These are phyloP conservation scores for Cyberlindnera mississippiensis DNA, from an alignment of 805 yeast genomes.

Conservation along the genomic window DNA sequence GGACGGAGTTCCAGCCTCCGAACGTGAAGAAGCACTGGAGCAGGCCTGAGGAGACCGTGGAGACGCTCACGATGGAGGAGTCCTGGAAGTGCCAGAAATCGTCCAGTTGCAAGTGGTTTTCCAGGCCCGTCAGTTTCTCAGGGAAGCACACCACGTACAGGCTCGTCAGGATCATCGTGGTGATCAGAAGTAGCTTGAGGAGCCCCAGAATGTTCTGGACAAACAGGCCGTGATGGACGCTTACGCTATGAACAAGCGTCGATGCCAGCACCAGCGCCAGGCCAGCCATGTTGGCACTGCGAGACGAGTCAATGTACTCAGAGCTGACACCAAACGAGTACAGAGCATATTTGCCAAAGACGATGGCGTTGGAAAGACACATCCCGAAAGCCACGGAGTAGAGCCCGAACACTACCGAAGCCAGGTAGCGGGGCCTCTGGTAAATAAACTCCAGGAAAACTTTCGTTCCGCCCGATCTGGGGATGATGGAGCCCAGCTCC, in stretches of 20 bases:
- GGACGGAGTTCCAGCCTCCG: conserved; percentile 62
- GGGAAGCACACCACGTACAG: conserved; percentile 48
- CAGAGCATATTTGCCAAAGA: conserved; percentile 58
- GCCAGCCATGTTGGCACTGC: conserved; percentile 38
- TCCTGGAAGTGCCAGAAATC: conserved; percentile 32
- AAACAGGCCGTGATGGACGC: conserved; percentile 54
- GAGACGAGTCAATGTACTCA: conserved; percentile 29
- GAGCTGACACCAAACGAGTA: conserved; percentile 40
- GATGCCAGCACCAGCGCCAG: conserved; percentile 34
- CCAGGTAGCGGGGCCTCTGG: conserved; percentile 52
- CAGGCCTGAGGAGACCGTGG: conserved; percentile 51
- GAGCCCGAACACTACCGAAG: conserved; percentile 46
- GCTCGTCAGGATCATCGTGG: conserved; percentile 54
- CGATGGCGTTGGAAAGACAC: conserved; percentile 49
- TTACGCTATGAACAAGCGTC: conserved; percentile 49
- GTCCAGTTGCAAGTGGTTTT: conserved; percentile 31
- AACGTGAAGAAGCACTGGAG: conserved; percentile 56
- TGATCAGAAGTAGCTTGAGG: conserved; percentile 52
- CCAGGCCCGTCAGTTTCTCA: conserved; percentile 40
- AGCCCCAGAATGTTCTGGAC: conserved; percentile 63
- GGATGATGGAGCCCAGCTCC: conserved; percentile 67
- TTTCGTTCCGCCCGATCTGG: conserved; percentile 74
- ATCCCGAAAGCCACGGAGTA: conserved; percentile 53
- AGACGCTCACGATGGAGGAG: conserved; percentile 30
- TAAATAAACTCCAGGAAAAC: conserved; percentile 67